A percentile compares a stretch with the other conserved stretches of the same genome.
Evolutionary conservation across 352 stramenopile genomes (phyloP).

Genomic region (Phytopythium mirpurense): DNA sequence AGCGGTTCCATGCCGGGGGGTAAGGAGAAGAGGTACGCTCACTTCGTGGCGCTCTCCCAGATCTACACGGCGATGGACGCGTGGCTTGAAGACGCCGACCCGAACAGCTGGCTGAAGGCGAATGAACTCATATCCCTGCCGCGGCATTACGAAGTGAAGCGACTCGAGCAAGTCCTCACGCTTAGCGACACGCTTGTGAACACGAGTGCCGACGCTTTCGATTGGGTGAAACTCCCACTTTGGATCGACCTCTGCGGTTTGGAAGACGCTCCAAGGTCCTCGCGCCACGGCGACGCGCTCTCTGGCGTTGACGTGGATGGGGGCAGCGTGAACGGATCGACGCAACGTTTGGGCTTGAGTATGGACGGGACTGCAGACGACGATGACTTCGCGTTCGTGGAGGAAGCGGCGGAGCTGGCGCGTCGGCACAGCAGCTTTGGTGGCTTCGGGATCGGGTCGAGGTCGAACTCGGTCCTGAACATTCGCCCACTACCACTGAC

Average conservation of each 20-base stretch:
- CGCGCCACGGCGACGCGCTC: not conserved
- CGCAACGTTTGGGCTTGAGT: not conserved
- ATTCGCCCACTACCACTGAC: constrained; percentile 44
- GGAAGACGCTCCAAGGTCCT: constrained; percentile 12
- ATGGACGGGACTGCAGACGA: constrained; percentile 27
- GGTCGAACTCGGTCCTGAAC: constrained; percentile 22
- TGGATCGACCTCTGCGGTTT: constrained; percentile 71
- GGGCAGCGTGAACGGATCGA: not conserved
- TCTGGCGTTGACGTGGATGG: not conserved
- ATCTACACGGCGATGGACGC: constrained; percentile 82
- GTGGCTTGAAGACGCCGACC: constrained; percentile 79
- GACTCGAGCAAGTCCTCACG: constrained; percentile 59
- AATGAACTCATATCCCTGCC: constrained; percentile 65
- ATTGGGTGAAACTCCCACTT: constrained; percentile 50
- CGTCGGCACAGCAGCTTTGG: constrained; percentile 63
- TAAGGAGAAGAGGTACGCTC: constrained; percentile 47
- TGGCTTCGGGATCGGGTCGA: constrained; percentile 22
- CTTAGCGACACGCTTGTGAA: constrained; percentile 63
- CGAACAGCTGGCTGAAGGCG: constrained; percentile 74
- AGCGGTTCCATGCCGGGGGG: constrained; percentile 12
- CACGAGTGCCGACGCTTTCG: constrained; percentile 20
- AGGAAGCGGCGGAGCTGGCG: constrained; percentile 57
- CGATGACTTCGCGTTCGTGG: constrained; percentile 77
- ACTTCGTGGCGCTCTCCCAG: constrained; percentile 53
- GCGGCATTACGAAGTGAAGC: constrained; percentile 65